Evolutionary conservation across 108 stramenopile genomes (phyloP).

Genomic region (Nannochloropsis salina): DNA sequence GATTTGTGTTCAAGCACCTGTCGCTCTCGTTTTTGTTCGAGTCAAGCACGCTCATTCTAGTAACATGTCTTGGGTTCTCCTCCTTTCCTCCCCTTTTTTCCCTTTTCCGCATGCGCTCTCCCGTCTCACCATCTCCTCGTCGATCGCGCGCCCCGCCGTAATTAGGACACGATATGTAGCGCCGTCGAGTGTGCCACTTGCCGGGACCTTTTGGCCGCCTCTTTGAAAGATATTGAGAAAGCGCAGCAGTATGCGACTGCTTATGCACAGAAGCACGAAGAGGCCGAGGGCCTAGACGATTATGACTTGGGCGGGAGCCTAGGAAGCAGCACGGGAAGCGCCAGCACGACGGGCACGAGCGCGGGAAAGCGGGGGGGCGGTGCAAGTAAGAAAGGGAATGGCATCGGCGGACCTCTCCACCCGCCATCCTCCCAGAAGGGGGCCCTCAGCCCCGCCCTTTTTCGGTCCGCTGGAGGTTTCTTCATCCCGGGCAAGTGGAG

Average conservation of each 20-base stretch:
- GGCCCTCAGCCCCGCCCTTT: background rate
- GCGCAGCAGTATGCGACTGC: background rate
- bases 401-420: background rate
- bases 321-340: background rate
- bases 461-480: background rate
- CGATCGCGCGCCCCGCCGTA: background rate
- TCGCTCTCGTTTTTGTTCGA: too few relatives aligned
- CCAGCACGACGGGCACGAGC: background rate
- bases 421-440: background rate
- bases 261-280: background rate
- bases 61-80: too few relatives aligned
- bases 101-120: background rate
- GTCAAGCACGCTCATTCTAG: too few relatives aligned
- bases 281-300: background rate
- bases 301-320: background rate
- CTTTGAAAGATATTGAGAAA: constrained; percentile 20
- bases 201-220: background rate
- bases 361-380: background rate
- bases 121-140: background rate
- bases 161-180: background rate
- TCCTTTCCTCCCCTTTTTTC: background rate
- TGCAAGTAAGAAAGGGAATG: background rate
- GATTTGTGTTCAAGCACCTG: too few relatives aligned
- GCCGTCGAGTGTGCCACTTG: background rate
- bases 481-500: background rate